Evolutionary conservation across 2,329 filamentous ascomycete genomes (phyloP), one percentile per base, ranked within the genome.

Genomic region (Cladorrhinum sp.): DNA sequence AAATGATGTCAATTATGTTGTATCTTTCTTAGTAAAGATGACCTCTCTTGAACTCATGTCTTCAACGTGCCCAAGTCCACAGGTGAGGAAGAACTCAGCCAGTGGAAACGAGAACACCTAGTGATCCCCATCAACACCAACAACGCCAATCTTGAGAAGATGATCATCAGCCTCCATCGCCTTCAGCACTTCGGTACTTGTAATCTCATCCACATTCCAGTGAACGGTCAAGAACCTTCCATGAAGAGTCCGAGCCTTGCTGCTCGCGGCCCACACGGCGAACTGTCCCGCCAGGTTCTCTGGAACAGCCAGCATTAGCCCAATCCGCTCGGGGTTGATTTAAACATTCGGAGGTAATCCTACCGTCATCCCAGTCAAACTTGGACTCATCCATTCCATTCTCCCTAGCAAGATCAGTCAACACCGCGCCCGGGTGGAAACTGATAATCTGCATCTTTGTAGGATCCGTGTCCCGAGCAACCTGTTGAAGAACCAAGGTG

Each of bases 401-500:
- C 0, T 58, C 61, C 48, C 62, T 60, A 0, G 70, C 71, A 0
- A 66, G 49, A 1, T 75, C 68, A 1, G 75, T 76, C 33, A 68
- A 73, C 1, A 79, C 68, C 3, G 70, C 56, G 0, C 77, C 77
- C 0, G 78, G 78, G 23, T 80, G 74, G 55, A 74, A 77, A 42
- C 67, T 75, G 12, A 79, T 30, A 12, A 79, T 60, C 48, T 79
- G 76, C 72, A 79, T 70, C 3, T 69, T 57, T 10, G 71, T 69
- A 0, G 70, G 59, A 1, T 68, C 55, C 0, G 68, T 67, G 4
- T 77, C 75, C n/a, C 71, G 65, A 3, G 76, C 76, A 8, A 79
- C 68, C 33, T 72, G 62, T 66, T 79, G 76, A 33, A 79, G 61
- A 5, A 73, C 61, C 10, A 74, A 60, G 0, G 76, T 72, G 0